phyloP scores from a whole-genome alignment of 2,329 filamentous ascomycete genomes.

The Diplodia sapinea region DNA sequence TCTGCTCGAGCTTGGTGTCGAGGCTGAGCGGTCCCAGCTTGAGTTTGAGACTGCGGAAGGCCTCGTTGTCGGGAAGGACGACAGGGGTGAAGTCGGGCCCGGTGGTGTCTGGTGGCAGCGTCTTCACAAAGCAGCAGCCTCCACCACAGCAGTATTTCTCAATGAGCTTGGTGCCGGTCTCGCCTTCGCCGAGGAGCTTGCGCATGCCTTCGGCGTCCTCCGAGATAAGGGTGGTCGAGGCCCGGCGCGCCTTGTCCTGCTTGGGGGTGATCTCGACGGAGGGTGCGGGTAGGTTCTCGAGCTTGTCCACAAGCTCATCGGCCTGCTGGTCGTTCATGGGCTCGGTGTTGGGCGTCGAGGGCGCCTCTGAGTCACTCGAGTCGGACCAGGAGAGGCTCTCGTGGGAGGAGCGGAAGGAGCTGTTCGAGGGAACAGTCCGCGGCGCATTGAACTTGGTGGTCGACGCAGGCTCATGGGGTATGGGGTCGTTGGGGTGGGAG shows the following conservation, averaged over 20 bases:
- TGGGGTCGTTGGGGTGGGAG: slow-evolving; percentile 55
- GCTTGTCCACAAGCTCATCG: slow-evolving; percentile 52
- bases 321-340: slow-evolving; percentile 51
- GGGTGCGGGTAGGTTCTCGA: slow-evolving; percentile 47
- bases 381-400: slow-evolving; percentile 51
- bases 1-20: slow-evolving; percentile 71
- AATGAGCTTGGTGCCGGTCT: slow-evolving; percentile 63
- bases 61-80: slow-evolving; percentile 75
- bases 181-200: slow-evolving; percentile 61
- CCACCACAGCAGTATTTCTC: slow-evolving; percentile 69
- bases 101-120: slow-evolving; percentile 56
- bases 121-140: slow-evolving; percentile 67
- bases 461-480: slow-evolving; percentile 50
- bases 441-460: slow-evolving; percentile 42
- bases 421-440: slow-evolving; percentile 40
- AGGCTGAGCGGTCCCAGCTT: slow-evolving; percentile 75
- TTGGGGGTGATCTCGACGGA: slow-evolving; percentile 46
- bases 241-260: slow-evolving; percentile 57
- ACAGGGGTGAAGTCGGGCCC: slow-evolving; percentile 55
- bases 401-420: slow-evolving; percentile 49
- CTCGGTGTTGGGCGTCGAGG: slow-evolving; percentile 52
- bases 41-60: slow-evolving; percentile 79
- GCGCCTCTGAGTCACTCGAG: slow-evolving; percentile 51
- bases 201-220: slow-evolving; percentile 65
- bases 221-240: slow-evolving; percentile 70